Percentiles rank a stretch among this genome's conserved stretches.
These are phyloP conservation scores for Meyerozyma smithsonii DNA, from an alignment of 1,139 yeast species.

Conservation along the genomic window DNA sequence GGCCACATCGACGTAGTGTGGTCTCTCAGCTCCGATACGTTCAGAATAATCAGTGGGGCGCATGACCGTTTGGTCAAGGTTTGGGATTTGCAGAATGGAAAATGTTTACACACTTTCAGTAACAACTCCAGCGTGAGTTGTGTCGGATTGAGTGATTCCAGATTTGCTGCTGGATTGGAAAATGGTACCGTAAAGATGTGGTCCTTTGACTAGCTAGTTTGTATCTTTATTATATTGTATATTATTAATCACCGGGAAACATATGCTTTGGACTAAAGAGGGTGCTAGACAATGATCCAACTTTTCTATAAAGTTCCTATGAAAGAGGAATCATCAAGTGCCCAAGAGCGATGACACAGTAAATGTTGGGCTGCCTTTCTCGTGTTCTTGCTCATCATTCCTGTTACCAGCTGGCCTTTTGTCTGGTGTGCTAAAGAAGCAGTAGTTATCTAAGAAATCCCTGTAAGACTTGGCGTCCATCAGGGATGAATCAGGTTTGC, in stretches of 20 bases:
- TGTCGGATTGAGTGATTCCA: conserved; percentile 85
- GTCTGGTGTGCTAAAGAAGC: conserved; percentile 43
- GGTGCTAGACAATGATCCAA: neutral
- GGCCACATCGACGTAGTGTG: conserved; percentile 98
- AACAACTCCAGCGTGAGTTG: conserved; percentile 75
- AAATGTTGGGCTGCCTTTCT: neutral
- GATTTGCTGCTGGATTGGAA: conserved; percentile 87
- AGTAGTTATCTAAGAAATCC: conserved; percentile 65
- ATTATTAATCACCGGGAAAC: neutral
- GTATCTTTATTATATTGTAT: neutral
- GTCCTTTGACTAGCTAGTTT: conserved; percentile 54
- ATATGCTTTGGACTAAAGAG: neutral
- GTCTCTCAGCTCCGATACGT: conserved; percentile 94
- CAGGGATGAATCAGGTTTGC: neutral
- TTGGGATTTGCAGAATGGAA: conserved; percentile 94
- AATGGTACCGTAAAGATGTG: conserved; percentile 80
- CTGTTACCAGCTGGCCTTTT: conserved; percentile 14
- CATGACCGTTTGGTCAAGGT: conserved; percentile 87
- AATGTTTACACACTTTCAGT: conserved; percentile 87
- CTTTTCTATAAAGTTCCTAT: neutral
- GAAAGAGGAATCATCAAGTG: neutral
- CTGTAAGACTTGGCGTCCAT: conserved; percentile 61
- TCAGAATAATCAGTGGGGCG: conserved; percentile 89
- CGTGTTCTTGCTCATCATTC: neutral
- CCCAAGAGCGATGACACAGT: neutral